Conservation (phyloP, 208 protist genomes). For the Wallacemonas rigidus region DNA sequence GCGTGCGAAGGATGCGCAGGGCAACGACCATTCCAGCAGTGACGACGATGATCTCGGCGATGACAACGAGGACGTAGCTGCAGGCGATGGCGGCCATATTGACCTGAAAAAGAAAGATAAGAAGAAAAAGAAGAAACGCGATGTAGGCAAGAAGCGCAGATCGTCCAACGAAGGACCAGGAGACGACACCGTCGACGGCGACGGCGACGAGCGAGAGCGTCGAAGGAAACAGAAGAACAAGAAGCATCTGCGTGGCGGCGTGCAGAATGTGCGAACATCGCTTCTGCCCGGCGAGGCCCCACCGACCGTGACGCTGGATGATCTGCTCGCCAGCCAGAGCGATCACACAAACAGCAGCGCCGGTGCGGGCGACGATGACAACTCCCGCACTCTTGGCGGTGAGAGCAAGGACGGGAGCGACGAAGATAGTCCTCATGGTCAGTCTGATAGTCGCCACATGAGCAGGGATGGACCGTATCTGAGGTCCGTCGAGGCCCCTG, state of each 20-base stretch:
- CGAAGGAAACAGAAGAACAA: conserved; percentile 5
- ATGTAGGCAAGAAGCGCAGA: background rate
- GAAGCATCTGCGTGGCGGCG: background rate
- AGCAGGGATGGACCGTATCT: background rate
- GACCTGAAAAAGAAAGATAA: conserved; percentile 10
- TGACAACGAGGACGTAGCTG: background rate
- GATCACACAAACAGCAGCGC: conserved; percentile 18
- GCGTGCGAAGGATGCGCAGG: conserved; percentile 17
- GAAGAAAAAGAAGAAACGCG: conserved; percentile 19
- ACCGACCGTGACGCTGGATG: conserved; percentile 39
- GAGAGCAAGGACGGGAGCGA: conserved; percentile 6
- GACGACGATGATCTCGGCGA: conserved; percentile 15
- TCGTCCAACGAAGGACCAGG: conserved; percentile 8
- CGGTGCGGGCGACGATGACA: background rate
- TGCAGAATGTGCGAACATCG: background rate
- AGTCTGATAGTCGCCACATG: background rate
- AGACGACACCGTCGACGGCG: background rate
- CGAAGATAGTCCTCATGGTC: background rate
- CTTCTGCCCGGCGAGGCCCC: background rate
- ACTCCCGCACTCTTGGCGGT: background rate
- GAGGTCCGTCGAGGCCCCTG: background rate
- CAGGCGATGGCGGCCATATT: background rate
- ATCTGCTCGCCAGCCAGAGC: conserved; percentile 42
- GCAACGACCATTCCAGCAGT: background rate
- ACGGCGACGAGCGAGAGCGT: background rate